Base-by-base conservation (phyloP, 2,329 filamentous ascomycete species). In the Phaeophleospora eucalypticola region DNA sequence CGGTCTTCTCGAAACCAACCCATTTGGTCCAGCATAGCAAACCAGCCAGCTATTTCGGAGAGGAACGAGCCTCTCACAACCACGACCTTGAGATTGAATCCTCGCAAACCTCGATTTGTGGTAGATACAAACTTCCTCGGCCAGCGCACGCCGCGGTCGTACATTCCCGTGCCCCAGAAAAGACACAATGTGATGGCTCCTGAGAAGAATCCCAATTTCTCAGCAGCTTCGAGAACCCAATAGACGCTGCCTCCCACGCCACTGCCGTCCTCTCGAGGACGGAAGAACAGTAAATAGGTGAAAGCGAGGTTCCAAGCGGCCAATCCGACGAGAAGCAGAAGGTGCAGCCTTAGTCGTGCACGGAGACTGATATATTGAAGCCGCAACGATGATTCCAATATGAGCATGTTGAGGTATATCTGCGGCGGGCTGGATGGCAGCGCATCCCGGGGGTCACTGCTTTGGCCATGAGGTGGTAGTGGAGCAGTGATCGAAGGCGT, bases 341-440 rank as follows among this genome's bases (percentile, higher is more conserved):
- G 90, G 68, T 98, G 91, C 61, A 96, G 88, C 14, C 93, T 84
- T 39, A 89, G 81, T 35, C 93, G 84, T 38, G 89, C 87, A 49
- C 91, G 87, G 36, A 97, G 79, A 53, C 89, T 87, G 46, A 98
- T 82, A 69, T 94, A 97, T 62, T 98, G 93, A 18, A 89, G 84
- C 56, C 93, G 88, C 29, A 98, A 76, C 4, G 89, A 95, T 40
- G 89, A 89, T 68, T 98, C 93, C 68, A 98, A 87, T 61, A 98
- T 94, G 49, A 98, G 80, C 18, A 98, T 84, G 70, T 98, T 98
- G 61, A 98, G 83, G 72, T 98, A 98, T 64, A 98, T 96, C 75
- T 95, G 93, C 45, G 89, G 88, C 37, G 90, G 90, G 14, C 88
- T 89, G 64, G 87, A 91, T n/a, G 90, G 90, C 14, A 91, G 82